Evolutionary conservation across 1,284 basidiomycete genomes (phyloP).

Genomic region (Microbotryum violaceum): DNA sequence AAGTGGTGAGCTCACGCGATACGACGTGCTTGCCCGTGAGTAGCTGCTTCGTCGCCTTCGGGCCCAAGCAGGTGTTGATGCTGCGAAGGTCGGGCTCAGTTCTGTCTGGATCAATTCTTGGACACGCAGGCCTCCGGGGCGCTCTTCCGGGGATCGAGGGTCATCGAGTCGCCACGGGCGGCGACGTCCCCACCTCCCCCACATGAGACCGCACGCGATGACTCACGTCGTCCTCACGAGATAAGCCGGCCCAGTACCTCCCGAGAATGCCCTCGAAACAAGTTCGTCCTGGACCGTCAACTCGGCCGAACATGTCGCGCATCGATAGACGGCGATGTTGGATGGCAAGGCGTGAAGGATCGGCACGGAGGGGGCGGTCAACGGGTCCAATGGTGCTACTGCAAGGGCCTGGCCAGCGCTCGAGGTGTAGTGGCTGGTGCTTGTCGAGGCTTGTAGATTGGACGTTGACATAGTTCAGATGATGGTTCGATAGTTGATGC

Average conservation of each 20-base stretch:
- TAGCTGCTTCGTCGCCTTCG: slow-evolving; percentile 9
- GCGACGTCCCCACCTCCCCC: too few relatives aligned
- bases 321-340: slow-evolving; percentile 12
- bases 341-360: too few relatives aligned
- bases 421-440: too few relatives aligned
- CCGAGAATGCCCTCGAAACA: slow-evolving; percentile 17
- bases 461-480: too few relatives aligned
- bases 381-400: too few relatives aligned
- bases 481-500: too few relatives aligned
- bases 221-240: slow-evolving; percentile 14
- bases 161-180: too few relatives aligned
- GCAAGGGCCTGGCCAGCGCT: too few relatives aligned
- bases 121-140: too few relatives aligned
- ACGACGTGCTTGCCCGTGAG: slow-evolving; percentile 18
- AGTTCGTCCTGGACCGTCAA: slow-evolving; percentile 19
- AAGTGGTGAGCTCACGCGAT: slow-evolving; percentile 4
- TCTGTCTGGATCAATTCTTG: neutral
- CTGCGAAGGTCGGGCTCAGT: neutral
- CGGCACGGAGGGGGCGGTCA: too few relatives aligned
- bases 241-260: slow-evolving; percentile 10
- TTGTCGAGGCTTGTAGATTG: too few relatives aligned
- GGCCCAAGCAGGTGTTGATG: slow-evolving; percentile 9
- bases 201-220: neutral
- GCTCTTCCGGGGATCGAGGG: too few relatives aligned
- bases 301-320: slow-evolving; percentile 14